Conservation (phyloP, 2,329 filamentous ascomycete species). For the Stagonosporopsis chrysanthemi region DNA sequence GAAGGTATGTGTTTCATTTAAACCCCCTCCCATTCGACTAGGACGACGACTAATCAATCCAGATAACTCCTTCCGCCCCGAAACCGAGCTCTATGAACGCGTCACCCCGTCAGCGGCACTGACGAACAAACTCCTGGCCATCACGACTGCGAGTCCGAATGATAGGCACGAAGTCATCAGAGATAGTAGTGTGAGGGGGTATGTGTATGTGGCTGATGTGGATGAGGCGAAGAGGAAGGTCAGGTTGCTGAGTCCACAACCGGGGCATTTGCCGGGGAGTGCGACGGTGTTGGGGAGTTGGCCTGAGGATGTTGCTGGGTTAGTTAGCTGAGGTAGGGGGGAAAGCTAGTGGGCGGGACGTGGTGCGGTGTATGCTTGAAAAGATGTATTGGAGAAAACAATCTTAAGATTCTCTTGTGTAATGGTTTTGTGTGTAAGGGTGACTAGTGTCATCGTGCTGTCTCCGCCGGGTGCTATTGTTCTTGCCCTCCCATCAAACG, state of each 20-base stretch:
- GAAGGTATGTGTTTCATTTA: slow-evolving; percentile 55
- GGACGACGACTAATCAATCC: not conserved
- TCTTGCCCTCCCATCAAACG: too few relatives aligned
- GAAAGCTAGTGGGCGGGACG: not conserved
- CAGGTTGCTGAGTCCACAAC: slow-evolving; percentile 82
- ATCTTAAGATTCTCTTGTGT: not conserved
- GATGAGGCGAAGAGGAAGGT: slow-evolving; percentile 84
- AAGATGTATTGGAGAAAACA: not conserved
- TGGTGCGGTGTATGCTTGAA: not conserved
- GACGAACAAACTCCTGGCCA: slow-evolving; percentile 82
- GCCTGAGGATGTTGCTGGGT: slow-evolving; percentile 83
- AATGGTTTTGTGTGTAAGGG: not conserved
- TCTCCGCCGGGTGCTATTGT: too few relatives aligned
- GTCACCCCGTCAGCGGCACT: slow-evolving; percentile 72
- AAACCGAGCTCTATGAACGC: slow-evolving; percentile 62
- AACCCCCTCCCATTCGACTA: not conserved
- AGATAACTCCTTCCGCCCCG: slow-evolving; percentile 40
- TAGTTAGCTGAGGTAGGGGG: slow-evolving; percentile 58
- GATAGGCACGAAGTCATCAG: slow-evolving; percentile 77
- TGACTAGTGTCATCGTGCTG: not conserved
- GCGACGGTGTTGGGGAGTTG: slow-evolving; percentile 85
- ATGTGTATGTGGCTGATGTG: slow-evolving; percentile 90
- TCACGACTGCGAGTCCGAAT: slow-evolving; percentile 77
- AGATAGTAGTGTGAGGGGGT: slow-evolving; percentile 86
- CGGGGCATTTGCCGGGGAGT: slow-evolving; percentile 77